A percentile compares a stretch with the other conserved stretches of the same genome.
phyloP scores from a whole-genome alignment of 495 filamentous ascomycete species.

The Aspergillus wentii region DNA sequence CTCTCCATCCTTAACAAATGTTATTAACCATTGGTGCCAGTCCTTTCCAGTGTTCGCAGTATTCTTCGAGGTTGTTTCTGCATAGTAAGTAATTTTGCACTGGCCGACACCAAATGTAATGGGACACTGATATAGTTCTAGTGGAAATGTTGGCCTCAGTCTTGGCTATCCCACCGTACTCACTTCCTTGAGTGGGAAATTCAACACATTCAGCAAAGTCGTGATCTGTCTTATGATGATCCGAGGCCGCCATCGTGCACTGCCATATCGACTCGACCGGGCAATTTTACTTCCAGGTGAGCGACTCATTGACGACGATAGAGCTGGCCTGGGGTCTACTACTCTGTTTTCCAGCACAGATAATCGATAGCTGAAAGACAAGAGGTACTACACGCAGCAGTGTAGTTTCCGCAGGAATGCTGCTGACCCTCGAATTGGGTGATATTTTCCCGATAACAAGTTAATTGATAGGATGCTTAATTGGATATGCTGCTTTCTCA shows the following conservation, averaged over 20 bases:
- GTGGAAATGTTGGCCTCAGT: conserved; percentile 80
- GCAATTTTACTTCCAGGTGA: conserved; percentile 78
- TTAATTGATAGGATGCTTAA: no score
- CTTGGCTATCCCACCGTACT: conserved; percentile 70
- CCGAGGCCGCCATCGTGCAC: conserved; percentile 79
- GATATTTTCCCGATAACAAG: no score
- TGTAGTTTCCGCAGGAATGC: no score
- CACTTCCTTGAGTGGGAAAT: conserved; percentile 69
- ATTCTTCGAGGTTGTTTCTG: conserved; percentile 81
- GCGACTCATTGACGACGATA: conserved; percentile 33
- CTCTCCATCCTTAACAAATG: no score
- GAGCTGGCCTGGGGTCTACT: background rate
- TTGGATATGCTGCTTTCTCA: no score
- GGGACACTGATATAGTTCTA: conserved; percentile 13
- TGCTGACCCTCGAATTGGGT: no score
- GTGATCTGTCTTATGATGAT: conserved; percentile 86
- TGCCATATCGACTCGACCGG: conserved; percentile 85
- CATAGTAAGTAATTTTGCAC: conserved; percentile 48
- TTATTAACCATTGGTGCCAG: conserved; percentile 8
- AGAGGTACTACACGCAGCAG: no score
- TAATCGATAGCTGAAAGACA: no score
- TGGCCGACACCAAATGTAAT: background rate
- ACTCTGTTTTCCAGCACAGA: no score
- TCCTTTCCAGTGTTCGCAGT: conserved; percentile 57
- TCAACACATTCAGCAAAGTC: conserved; percentile 71